Conservation (phyloP, 1,284 basidiomycete species). For the Moesziomyces sp. region DNA sequence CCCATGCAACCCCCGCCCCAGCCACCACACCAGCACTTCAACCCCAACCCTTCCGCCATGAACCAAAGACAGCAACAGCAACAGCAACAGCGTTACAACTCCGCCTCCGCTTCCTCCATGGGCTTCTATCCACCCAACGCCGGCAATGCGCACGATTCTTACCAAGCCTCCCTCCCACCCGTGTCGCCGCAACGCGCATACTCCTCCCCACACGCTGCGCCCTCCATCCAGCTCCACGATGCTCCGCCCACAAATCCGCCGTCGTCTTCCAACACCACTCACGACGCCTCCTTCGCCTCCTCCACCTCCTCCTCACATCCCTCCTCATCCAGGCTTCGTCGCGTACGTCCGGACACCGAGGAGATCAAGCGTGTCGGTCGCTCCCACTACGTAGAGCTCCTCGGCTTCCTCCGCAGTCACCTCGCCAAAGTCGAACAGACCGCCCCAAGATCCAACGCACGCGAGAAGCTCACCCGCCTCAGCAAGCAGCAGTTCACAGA, state of each 20-base stretch:
- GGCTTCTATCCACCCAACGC: conserved; percentile 40
- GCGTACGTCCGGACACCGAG: conserved; percentile 47
- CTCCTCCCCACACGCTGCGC: conserved; percentile 21
- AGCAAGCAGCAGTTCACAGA: conserved; percentile 68
- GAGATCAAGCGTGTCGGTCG: conserved; percentile 59
- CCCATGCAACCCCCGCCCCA: conserved; percentile 46
- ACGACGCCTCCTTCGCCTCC: conserved; percentile 30
- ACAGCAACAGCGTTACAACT: conserved; percentile 9
- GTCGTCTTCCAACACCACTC: conserved; percentile 8
- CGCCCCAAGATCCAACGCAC: conserved; percentile 61
- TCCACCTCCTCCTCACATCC: conserved; percentile 22
- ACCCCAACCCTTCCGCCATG: conserved; percentile 15
- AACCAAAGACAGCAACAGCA: conserved; percentile 11
- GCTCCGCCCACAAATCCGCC: conserved; percentile 20
- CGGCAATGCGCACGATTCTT: conserved; percentile 9
- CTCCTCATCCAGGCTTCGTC: conserved; percentile 29
- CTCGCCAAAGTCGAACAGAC: conserved; percentile 62
- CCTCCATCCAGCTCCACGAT: conserved; percentile 32
- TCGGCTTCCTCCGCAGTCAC: conserved; percentile 62
- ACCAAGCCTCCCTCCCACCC: conserved; percentile 16
- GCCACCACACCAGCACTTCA: conserved; percentile 44
- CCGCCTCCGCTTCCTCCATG: conserved; percentile 5
- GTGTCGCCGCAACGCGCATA: conserved; percentile 8
- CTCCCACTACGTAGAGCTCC: conserved; percentile 63
- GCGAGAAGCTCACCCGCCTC: conserved; percentile 66